Evolutionary conservation across 345 rosid genomes (phyloP), one percentile per base, ranked within the genome.

Genomic region (Populus ilicifolia): DNA sequence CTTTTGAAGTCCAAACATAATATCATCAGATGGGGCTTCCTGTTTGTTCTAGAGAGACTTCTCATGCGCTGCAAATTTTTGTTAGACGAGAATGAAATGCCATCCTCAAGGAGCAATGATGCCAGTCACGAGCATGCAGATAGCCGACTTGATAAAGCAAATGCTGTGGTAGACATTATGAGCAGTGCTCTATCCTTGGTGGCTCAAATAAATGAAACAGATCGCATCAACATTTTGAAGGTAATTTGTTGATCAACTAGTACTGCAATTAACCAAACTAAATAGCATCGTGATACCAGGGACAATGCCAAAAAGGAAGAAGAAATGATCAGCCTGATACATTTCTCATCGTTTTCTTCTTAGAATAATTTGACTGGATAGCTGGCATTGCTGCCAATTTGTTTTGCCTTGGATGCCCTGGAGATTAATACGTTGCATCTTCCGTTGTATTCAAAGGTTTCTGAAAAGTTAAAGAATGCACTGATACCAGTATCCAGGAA

Each of bases 51-150:
- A 27, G 98, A 96, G 89, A 89, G 97, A 86, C 97, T 96, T 89
- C 99, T 96, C 75, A 91, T 92, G 93, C 89, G 94, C 46, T 93
- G 97, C 84, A 96, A 96, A 80, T 92, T 90, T 87, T 82, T 96
- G 82, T 79, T 96, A 82, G 99, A 96, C 75, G 97, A 92, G 88
- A 86, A 88, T 83, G 97, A 91, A 83, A 85, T 88, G 86, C 93
- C 88, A 82, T 89, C 71, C 21, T 78, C 87, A 73, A 82, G 77
- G 70, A 79, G 83, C 84, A 81, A 77, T 77, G 80, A 72, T 86
- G 80, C 83, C 80, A 79, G 79, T 72, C 84, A 62, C 69, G 88
- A 84, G 56, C 76, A 79, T 44, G 81, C 79, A 64, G 92, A 89
- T 82, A 79, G 81, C 77, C 89, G 90, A 80, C 95, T 96, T 75